Evolutionary conservation across 495 filamentous ascomycete species (phyloP).

Genomic region (Wilcoxina mikolae): DNA sequence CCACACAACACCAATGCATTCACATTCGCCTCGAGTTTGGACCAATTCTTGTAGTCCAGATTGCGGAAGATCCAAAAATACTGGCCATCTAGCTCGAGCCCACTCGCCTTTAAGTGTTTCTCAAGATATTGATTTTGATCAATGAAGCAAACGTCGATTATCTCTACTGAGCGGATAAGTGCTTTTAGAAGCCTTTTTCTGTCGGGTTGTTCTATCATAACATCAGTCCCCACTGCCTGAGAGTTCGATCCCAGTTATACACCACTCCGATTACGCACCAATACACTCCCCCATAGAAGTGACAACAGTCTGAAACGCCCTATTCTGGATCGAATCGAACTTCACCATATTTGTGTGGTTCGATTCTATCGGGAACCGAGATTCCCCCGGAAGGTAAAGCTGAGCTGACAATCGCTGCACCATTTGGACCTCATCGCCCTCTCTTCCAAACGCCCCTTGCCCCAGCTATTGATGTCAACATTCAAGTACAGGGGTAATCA

Average conservation of each 20-base stretch:
- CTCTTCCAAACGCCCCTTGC: not conserved
- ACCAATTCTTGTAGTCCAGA: slow-evolving; percentile 3
- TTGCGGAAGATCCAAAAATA: slow-evolving; percentile 6
- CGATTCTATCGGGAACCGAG: slow-evolving; percentile 3
- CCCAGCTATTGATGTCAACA: not conserved
- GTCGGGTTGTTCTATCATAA: not conserved
- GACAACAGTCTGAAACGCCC: slow-evolving; percentile 7
- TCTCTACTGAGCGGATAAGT: not conserved
- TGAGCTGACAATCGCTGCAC: slow-evolving; percentile 11
- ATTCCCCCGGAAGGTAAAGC: slow-evolving; percentile 8
- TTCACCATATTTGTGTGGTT: slow-evolving; percentile 15
- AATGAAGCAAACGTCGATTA: not conserved
- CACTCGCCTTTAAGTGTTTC: not conserved
- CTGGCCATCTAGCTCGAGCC: not conserved
- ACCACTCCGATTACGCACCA: slow-evolving; percentile 4
- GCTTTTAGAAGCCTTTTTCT: not conserved
- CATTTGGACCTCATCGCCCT: slow-evolving; percentile 3
- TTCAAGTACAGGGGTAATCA: slow-evolving; percentile 8
- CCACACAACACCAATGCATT: not conserved
- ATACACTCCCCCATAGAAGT: slow-evolving; percentile 1
- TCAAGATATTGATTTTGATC: slow-evolving; percentile 1
- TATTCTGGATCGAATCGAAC: slow-evolving; percentile 5
- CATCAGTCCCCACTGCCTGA: not conserved
- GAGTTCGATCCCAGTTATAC: not conserved
- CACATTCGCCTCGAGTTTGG: not conserved